Evolutionary conservation across 331 rosid species (phyloP).

Genomic region (Saraca asoca): DNA sequence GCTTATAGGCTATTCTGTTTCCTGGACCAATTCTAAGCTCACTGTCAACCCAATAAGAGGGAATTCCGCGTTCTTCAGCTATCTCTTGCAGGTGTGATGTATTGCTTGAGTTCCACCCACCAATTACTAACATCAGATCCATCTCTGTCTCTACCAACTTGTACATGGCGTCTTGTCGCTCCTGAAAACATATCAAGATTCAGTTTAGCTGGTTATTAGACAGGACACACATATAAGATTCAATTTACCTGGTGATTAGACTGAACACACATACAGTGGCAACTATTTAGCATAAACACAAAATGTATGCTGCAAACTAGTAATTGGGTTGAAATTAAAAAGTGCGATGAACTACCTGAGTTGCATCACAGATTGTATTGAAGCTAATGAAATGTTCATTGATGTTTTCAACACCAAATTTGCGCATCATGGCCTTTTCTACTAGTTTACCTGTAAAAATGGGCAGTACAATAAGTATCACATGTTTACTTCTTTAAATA

Average conservation of each 20-base stretch:
- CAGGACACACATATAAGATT: not conserved
- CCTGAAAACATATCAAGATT: conserved; percentile 49
- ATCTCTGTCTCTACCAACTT: conserved; percentile 80
- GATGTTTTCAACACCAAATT: conserved; percentile 78
- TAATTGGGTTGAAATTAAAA: not conserved
- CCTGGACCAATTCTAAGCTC: conserved; percentile 97
- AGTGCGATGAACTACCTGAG: conserved; percentile 57
- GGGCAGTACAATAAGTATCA: conserved; percentile 15
- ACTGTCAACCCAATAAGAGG: conserved; percentile 91
- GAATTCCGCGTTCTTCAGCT: conserved; percentile 91
- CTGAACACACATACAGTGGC: not conserved
- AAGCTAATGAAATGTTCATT: conserved; percentile 85
- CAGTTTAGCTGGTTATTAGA: conserved; percentile 12
- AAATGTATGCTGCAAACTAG: not conserved
- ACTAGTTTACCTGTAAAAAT: conserved; percentile 70
- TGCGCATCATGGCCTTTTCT: conserved; percentile 87
- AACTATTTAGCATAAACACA: not conserved
- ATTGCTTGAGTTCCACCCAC: conserved; percentile 99
- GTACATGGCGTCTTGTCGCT: conserved; percentile 99
- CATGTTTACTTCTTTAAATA: not conserved
- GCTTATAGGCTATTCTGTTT: conserved; percentile 75
- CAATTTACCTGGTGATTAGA: conserved; percentile 12
- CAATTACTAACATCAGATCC: conserved; percentile 85
- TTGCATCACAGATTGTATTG: conserved; percentile 98
- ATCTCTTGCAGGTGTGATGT: conserved; percentile 98